A percentile compares a stretch with the other conserved stretches of the same genome.
Evolutionary conservation across 2,329 filamentous ascomycete genomes (phyloP).

Genomic region (Ceratocystis harringtonii): DNA sequence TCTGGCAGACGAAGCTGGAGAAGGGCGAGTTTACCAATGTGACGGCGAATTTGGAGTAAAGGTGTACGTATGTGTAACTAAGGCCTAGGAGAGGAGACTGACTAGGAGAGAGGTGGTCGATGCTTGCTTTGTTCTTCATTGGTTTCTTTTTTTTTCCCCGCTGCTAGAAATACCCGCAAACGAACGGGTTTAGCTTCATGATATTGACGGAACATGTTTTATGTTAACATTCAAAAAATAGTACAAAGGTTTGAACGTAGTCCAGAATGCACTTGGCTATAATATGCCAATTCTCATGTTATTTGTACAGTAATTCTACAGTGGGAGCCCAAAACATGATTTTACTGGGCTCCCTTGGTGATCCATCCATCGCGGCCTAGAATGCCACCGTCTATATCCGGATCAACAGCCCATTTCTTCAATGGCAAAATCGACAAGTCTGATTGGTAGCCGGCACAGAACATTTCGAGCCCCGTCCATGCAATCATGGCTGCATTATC

Average conservation of each 20-base stretch:
- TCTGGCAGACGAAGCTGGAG: conserved; percentile 98
- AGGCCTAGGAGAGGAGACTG: neutral
- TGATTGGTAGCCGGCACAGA: conserved; percentile 54
- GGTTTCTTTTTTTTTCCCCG: conserved; percentile 4
- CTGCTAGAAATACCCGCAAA: conserved; percentile 11
- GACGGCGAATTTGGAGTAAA: conserved; percentile 55
- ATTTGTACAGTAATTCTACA: conserved; percentile 18
- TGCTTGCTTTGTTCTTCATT: conserved; percentile 8
- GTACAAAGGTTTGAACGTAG: neutral
- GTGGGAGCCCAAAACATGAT: conserved; percentile 5
- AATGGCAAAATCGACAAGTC: conserved; percentile 44
- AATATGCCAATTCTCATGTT: neutral
- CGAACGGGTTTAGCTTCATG: conserved; percentile 13
- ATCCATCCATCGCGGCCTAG: conserved; percentile 42
- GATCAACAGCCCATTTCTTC: conserved; percentile 62
- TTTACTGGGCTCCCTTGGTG: conserved; percentile 15
- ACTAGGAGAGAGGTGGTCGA: neutral
- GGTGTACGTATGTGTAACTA: conserved; percentile 2
- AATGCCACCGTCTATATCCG: conserved; percentile 46
- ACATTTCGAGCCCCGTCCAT: conserved; percentile 92
- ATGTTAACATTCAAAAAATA: conserved; percentile 11
- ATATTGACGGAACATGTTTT: conserved; percentile 14
- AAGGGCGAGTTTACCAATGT: conserved; percentile 98
- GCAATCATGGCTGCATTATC: conserved; percentile 98
- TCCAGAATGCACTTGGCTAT: neutral